Conservation (phyloP, 2,329 filamentous ascomycete genomes). For the Aspergillus bombycis region DNA sequence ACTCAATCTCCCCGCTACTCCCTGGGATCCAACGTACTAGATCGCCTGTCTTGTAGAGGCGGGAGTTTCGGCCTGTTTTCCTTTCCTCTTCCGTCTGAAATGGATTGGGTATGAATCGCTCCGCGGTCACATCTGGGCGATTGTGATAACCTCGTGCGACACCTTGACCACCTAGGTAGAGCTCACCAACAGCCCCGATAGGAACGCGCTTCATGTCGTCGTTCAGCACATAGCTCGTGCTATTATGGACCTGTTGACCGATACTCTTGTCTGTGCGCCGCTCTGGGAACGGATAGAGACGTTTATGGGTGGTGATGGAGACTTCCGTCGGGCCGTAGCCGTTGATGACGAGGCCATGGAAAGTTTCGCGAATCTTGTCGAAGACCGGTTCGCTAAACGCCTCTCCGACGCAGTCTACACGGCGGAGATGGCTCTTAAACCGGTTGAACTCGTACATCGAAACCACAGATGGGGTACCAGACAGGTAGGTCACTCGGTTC, state of each 20-base stretch:
- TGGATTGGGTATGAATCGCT: neutral
- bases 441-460: neutral
- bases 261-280: neutral
- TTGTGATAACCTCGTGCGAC: neutral
- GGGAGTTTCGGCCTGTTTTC: neutral
- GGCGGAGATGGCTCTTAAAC: neutral
- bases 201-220: neutral
- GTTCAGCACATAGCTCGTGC: neutral
- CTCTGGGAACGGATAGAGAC: neutral
- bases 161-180: neutral
- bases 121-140: neutral
- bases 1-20: neutral
- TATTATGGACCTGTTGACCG: neutral
- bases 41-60: neutral
- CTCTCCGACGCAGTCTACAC: neutral
- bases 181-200: neutral
- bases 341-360: neutral
- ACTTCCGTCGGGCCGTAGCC: neutral
- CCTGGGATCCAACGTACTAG: neutral
- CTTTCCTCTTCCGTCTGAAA: neutral
- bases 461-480: neutral
- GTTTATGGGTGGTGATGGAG: neutral
- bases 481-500: neutral
- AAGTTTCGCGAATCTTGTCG: neutral
- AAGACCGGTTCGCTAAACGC: neutral